Evolutionary conservation across 2,329 filamentous ascomycete genomes (phyloP), one percentile per base, ranked within the genome.

Genomic region (Ophiostoma triangulosporum): DNA sequence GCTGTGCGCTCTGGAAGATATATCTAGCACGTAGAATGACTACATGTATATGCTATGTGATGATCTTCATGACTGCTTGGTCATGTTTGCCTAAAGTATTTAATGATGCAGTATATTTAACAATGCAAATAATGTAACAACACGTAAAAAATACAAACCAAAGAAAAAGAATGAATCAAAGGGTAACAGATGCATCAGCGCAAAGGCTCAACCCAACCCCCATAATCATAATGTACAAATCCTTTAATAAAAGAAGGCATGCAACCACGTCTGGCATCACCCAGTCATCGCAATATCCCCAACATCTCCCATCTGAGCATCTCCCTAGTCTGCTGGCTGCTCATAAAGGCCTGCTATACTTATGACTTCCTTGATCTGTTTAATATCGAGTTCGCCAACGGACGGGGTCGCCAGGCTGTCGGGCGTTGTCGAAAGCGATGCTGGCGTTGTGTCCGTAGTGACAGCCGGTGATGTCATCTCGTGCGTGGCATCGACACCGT

Each of bases 401-500:
- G 14, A 29, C 4, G 24, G 26, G 12, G 15, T 46, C 15, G 11
- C 43, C 15, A 29, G 8, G 4, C n/a, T n/a, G 43, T 17, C n/a
- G 15, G 43, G 43, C 15, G 43, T 46, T 15, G 26, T 26, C 6
- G 43, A 17, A 27, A 8, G 29, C n/a, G 26, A 29, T 5, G 40
- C 26, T 20, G 26, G 43, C 5, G 26, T 27, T 20, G 45, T 31
- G 45, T 27, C 45, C 24, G 43, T 46, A 7, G 26, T 17, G 24
- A 14, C 40, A n/a, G 24, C 24, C 1, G 24, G n/a, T n/a, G 7
- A 14, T 29, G 26, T 14, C 20, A 15, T 17, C 11, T 43, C 38
- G 5, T 9, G 5, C 9, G 11, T 20, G 15, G 20, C 26, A 15
- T 6, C 26, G 4, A 9, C 48, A 3, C 40, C 24, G 52, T 69